Conservation (phyloP, 306 rosid species). For the Neltuma alba region DNA sequence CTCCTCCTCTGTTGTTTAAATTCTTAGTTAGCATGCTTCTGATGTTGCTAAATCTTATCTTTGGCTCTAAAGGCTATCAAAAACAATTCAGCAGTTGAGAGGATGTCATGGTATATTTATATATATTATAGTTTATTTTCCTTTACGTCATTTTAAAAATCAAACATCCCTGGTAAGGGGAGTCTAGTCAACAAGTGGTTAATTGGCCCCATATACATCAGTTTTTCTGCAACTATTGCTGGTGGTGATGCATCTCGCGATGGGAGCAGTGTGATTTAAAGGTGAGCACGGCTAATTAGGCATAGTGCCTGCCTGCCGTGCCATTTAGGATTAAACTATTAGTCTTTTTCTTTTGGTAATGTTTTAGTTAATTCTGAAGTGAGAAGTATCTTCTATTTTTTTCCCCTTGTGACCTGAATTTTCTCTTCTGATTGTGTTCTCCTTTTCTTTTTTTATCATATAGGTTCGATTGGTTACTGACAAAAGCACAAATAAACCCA, state of each 20-base stretch:
- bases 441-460: constrained; percentile 27
- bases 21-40: constrained; percentile 55
- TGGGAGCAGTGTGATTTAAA: constrained; percentile 86
- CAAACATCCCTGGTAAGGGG: constrained; percentile 98
- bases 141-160: constrained; percentile 42
- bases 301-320: constrained; percentile 99
- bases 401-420: constrained; percentile 21
- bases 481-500: constrained; percentile 75
- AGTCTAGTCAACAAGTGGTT: constrained; percentile 77
- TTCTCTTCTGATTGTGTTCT: constrained; percentile 37
- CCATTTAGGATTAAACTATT: constrained; percentile 75
- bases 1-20: constrained; percentile 63
- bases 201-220: constrained; percentile 86
- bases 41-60: constrained; percentile 66
- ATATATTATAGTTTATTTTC: constrained; percentile 53
- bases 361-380: constrained; percentile 28
- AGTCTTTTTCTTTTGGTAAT: constrained; percentile 33
- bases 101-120: constrained; percentile 77
- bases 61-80: constrained; percentile 70
- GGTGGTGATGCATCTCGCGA: constrained; percentile 97
- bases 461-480: constrained; percentile 88
- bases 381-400: constrained; percentile 33
- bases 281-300: constrained; percentile 99
- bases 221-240: constrained; percentile 90
- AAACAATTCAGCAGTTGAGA: constrained; percentile 65